phyloP scores from a whole-genome alignment of 768 basidiomycete species.

The Lactarius hatsudake region DNA sequence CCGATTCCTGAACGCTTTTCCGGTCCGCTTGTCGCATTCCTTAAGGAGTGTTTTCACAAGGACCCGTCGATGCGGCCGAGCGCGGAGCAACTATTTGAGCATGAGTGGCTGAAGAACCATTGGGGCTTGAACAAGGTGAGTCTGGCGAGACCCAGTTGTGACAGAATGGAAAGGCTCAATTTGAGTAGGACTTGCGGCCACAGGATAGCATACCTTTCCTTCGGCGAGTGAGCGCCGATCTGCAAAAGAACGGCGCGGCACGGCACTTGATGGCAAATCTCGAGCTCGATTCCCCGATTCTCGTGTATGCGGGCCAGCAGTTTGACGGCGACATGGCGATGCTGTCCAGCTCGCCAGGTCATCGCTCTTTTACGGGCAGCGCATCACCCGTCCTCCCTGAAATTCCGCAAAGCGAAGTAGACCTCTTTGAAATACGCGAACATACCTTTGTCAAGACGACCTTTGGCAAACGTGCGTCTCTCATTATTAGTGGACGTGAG shows the following conservation, averaged over 20 bases:
- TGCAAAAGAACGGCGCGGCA: constrained; percentile 67
- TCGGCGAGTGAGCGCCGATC: constrained; percentile 83
- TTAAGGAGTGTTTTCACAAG: constrained; percentile 88
- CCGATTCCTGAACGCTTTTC: constrained; percentile 82
- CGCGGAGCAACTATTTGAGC: constrained; percentile 83
- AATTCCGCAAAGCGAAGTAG: constrained; percentile 28
- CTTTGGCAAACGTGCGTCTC: constrained; percentile 80
- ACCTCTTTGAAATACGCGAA: constrained; percentile 58
- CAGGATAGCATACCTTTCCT: constrained; percentile 96
- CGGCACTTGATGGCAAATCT: constrained; percentile 46
- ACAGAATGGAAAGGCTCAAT: neutral
- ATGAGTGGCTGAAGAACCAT: constrained; percentile 83
- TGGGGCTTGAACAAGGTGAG: constrained; percentile 75
- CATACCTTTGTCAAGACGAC: constrained; percentile 91
- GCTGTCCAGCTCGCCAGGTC: constrained; percentile 24
- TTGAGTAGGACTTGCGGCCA: constrained; percentile 70
- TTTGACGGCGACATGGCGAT: constrained; percentile 22
- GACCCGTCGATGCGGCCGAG: constrained; percentile 77
- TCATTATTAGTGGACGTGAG: constrained; percentile 5
- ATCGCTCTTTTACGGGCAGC: neutral
- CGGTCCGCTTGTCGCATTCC: constrained; percentile 71
- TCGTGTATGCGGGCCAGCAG: neutral
- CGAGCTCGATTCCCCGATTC: constrained; percentile 40
- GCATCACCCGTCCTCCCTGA: constrained; percentile 28
- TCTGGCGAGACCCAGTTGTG: neutral